These are phyloP conservation scores for Herpotrichia juniperi DNA, from an alignment of 2,329 filamentous ascomycete species.

Conservation along the genomic window DNA sequence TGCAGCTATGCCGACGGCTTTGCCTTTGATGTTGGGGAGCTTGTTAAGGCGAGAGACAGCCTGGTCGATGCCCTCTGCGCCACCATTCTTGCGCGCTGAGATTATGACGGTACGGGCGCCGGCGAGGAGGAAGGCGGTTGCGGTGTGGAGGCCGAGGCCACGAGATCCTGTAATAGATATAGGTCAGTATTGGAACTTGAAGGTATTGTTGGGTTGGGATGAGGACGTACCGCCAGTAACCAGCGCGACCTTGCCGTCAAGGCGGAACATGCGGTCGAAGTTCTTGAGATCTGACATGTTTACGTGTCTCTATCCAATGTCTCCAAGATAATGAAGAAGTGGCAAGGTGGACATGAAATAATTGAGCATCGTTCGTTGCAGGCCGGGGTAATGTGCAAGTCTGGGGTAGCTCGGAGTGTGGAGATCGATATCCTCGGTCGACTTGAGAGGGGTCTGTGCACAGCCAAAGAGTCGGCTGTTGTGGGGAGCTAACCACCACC, in stretches of 20 bases:
- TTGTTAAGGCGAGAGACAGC: slow-evolving; percentile 47
- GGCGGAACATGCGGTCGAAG: slow-evolving; percentile 43
- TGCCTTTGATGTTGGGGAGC: slow-evolving; percentile 36
- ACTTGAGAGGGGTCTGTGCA: slow-evolving; percentile 20
- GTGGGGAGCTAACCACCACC: slow-evolving; percentile 12
- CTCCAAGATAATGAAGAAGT: not conserved
- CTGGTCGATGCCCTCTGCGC: slow-evolving; percentile 45
- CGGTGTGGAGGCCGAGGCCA: slow-evolving; percentile 47
- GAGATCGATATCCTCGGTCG: slow-evolving; percentile 36
- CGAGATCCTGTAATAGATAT: slow-evolving; percentile 39
- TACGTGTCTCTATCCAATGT: slow-evolving; percentile 6
- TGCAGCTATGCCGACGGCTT: slow-evolving; percentile 43
- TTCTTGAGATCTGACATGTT: slow-evolving; percentile 40
- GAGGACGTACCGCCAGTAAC: slow-evolving; percentile 39
- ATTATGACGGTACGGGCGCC: slow-evolving; percentile 49
- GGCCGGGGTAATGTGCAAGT: slow-evolving; percentile 12
- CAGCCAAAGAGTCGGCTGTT: slow-evolving; percentile 24
- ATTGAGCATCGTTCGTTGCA: slow-evolving; percentile 19
- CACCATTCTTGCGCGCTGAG: slow-evolving; percentile 45
- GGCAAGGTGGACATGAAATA: not conserved
- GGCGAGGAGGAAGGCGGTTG: slow-evolving; percentile 47
- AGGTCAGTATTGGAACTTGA: slow-evolving; percentile 3
- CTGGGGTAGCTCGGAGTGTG: slow-evolving; percentile 27
- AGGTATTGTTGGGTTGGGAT: not conserved
- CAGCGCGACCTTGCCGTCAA: slow-evolving; percentile 46